Percentiles rank a stretch among this genome's conserved stretches.
These are phyloP conservation scores for Paspalum notatum DNA, from an alignment of 176 grass and related monocot genomes.

Conservation along the genomic window DNA sequence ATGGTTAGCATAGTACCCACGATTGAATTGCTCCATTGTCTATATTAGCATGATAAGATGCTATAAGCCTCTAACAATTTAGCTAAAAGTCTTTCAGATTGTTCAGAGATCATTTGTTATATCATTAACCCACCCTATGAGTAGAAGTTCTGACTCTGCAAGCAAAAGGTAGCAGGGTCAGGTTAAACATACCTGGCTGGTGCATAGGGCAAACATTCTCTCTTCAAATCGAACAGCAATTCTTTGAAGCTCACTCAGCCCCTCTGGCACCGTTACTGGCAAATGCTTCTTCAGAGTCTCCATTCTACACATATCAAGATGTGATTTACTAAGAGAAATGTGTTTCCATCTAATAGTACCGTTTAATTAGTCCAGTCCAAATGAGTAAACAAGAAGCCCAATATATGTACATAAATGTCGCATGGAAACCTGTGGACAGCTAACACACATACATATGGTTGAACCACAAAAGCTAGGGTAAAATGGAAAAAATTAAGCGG, in stretches of 20 bases:
- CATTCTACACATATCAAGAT: slow-evolving; percentile 49
- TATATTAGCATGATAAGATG: not conserved
- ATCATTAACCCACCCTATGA: not conserved
- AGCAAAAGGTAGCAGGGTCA: not conserved
- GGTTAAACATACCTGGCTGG: slow-evolving; percentile 55
- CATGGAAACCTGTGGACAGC: not conserved
- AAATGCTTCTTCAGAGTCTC: slow-evolving; percentile 69
- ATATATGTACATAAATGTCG: not conserved
- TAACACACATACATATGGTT: not conserved
- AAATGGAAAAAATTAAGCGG: not conserved
- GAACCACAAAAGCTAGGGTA: not conserved
- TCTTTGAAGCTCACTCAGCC: slow-evolving; percentile 64
- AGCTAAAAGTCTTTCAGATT: not conserved
- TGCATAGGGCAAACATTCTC: slow-evolving; percentile 57
- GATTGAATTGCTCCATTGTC: not conserved
- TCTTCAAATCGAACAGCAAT: slow-evolving; percentile 83
- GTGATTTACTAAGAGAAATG: not conserved
- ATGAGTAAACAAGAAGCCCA: not conserved
- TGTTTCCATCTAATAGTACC: not conserved
- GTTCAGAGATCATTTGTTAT: not conserved
- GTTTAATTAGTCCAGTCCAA: not conserved
- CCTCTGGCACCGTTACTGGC: slow-evolving; percentile 61
- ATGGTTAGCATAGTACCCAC: not conserved
- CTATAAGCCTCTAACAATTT: not conserved
- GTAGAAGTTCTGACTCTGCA: not conserved